These are phyloP conservation scores for Funneliformis mosseae DNA, from an alignment of 192 early-diverging fungal species.

Conservation along the genomic window DNA sequence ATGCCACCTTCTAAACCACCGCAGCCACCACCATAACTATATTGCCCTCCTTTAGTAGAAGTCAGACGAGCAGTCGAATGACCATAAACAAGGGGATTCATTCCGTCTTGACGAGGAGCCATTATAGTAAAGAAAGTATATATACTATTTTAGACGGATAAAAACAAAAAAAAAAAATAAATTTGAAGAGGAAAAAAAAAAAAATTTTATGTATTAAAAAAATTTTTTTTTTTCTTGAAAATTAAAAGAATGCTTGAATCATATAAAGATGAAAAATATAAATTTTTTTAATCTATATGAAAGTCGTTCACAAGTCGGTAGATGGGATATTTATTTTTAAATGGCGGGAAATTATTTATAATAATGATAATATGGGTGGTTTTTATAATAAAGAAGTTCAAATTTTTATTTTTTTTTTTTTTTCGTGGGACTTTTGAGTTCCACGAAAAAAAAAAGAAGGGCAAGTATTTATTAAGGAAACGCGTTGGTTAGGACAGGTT, in stretches of 20 bases:
- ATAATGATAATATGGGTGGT: not conserved
- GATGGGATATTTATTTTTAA: not conserved
- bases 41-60: not conserved
- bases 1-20: not conserved
- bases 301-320: not conserved
- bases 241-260: not conserved
- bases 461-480: not conserved
- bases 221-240: not conserved
- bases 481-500: not conserved
- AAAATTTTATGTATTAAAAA: not conserved
- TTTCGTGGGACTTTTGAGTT: slow-evolving; percentile 1
- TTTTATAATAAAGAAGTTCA: not conserved
- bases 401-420: not conserved
- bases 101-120: not conserved
- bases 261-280: not conserved
- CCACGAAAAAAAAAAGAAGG: not conserved
- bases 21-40: not conserved
- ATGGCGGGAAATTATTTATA: not conserved
- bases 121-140: not conserved
- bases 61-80: not conserved
- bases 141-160: not conserved
- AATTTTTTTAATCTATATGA: not conserved
- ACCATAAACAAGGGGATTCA: not conserved
- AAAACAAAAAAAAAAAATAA: not conserved
- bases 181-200: not conserved